These are phyloP conservation scores for Chamaecrista fasciculata DNA, from an alignment of 306 rosid genomes.

Conservation along the genomic window DNA sequence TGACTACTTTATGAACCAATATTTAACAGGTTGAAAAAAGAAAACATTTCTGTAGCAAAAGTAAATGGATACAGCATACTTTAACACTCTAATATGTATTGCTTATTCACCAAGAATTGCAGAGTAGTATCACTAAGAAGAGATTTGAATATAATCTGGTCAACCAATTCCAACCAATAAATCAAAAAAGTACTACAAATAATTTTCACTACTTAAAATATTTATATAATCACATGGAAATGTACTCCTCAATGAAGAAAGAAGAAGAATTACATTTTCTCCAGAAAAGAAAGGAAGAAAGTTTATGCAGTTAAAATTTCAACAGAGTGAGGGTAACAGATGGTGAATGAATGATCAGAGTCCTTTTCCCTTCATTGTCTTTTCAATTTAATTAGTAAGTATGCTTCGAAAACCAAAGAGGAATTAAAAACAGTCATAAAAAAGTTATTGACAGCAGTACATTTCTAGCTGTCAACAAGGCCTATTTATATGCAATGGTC, in stretches of 20 bases:
- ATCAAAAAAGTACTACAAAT: neutral
- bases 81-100: neutral
- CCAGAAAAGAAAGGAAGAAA: neutral
- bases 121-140: neutral
- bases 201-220: neutral
- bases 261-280: neutral
- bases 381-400: neutral
- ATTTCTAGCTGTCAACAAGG: neutral
- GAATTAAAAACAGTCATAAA: neutral
- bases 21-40: neutral
- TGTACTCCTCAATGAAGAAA: neutral
- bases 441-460: neutral
- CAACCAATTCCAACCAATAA: neutral
- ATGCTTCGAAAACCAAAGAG: neutral
- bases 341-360: neutral
- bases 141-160: neutral
- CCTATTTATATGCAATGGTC: neutral
- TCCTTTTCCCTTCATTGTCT: neutral
- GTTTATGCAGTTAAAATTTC: neutral
- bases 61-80: neutral
- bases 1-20: constrained; percentile 13
- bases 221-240: neutral
- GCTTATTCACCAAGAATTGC: neutral
- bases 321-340: neutral
- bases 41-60: neutral